A percentile compares a stretch with the other conserved stretches of the same genome.
These are phyloP conservation scores for Candida sp. DNA, from an alignment of 1,139 yeast genomes.

Conservation along the genomic window DNA sequence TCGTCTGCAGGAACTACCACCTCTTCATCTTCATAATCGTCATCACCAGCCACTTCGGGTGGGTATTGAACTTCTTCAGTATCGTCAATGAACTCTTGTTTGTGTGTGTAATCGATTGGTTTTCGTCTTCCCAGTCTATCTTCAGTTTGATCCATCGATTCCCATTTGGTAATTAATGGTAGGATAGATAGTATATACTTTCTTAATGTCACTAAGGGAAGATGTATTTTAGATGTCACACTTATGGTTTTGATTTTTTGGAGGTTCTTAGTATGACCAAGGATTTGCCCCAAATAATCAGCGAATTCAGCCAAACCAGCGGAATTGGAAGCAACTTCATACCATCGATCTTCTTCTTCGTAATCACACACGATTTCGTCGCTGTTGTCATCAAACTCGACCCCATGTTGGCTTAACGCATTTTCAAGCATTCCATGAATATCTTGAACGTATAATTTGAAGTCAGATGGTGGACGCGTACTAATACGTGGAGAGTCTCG, in stretches of 20 bases:
- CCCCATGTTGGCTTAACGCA: slow-evolving; percentile 25
- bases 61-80: slow-evolving; percentile 14
- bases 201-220: slow-evolving; percentile 14
- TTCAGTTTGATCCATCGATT: slow-evolving; percentile 10
- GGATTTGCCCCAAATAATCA: slow-evolving; percentile 14
- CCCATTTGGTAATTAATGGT: slow-evolving; percentile 20
- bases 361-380: slow-evolving; percentile 17
- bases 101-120: slow-evolving; percentile 13
- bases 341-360: slow-evolving; percentile 26
- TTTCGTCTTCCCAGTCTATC: slow-evolving; percentile 13
- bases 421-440: slow-evolving; percentile 32
- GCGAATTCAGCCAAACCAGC: slow-evolving; percentile 30
- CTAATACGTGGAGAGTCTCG: slow-evolving; percentile 14
- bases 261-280: neutral
- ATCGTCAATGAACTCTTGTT: slow-evolving; percentile 17
- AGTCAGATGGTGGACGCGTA: slow-evolving; percentile 28
- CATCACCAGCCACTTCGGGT: slow-evolving; percentile 12
- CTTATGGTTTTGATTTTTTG: neutral
- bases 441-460: slow-evolving; percentile 52
- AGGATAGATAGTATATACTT: slow-evolving; percentile 20
- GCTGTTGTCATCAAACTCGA: slow-evolving; percentile 32
- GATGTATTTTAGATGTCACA: slow-evolving; percentile 1
- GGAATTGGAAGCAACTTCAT: slow-evolving; percentile 39
- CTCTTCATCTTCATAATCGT: slow-evolving; percentile 10
- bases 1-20: slow-evolving; percentile 13